Base-by-base conservation (phyloP, 768 basidiomycete genomes). In the Auricularia sp. region DNA sequence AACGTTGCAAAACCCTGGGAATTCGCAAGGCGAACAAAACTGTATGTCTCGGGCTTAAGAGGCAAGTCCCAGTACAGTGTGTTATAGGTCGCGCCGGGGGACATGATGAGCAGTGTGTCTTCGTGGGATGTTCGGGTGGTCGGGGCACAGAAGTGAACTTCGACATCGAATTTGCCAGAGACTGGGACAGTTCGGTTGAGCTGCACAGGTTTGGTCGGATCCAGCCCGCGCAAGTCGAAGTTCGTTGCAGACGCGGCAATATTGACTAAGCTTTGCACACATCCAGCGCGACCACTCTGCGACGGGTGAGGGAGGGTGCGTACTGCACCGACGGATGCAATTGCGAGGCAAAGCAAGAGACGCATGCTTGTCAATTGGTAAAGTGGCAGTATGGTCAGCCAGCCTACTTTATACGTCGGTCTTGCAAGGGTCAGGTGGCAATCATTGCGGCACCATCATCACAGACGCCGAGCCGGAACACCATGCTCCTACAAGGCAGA, bases 1-100 rank as follows among this genome's bases (percentile, higher is more conserved):
- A 69, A 66, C 8, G 67, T 69, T 18, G 67, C 61, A 35, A 56
- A 63, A 0, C 68, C 68, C 1, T 67, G 63, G 2, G 58, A 65
- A 10, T 65, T 65, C 1, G 67, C 67, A 1, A 65, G 64, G 29
- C 62, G 44, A 23, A 68, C 68, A 36, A 68, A 69, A 33, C 64
- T 66, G 47, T 68, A 68, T 6, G 47, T 51, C 47, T 51, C 47
- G 5, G 47, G 47, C 47, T 51, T 21, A 18, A 51, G 18, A 21
- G 18, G 18, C 6, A 21, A 6, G 47, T 51, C 47, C 47, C 47
- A 51, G 47, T 51, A 51, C 16, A 18, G 18, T 18, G 47, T 51
- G 18, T 51, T 51, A 18, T 51, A 51, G 11, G 47, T 51, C 47
- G 47, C 47, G 14, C 47, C 47, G 14, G 47, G 47, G 10, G 21